Evolutionary conservation across 176 grass and related monocot genomes (phyloP).

Genomic region (Calamus simplicifolius): DNA sequence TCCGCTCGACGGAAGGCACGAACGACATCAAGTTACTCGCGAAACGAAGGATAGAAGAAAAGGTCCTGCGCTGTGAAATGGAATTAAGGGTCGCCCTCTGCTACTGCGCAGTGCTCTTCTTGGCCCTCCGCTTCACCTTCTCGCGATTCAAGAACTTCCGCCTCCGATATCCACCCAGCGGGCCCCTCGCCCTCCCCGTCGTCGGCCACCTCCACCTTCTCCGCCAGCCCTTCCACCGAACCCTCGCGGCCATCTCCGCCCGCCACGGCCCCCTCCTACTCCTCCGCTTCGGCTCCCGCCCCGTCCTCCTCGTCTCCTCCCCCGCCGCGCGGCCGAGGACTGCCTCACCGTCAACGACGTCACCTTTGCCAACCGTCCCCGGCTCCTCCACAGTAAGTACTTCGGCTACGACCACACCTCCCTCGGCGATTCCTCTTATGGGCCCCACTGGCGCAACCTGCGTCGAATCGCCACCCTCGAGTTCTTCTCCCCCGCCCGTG

Average conservation of each 20-base stretch:
- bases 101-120: too few relatives aligned
- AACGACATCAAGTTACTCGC: too few relatives aligned
- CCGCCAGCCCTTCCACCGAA: background rate
- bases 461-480: background rate
- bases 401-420: background rate
- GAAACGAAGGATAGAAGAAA: too few relatives aligned
- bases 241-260: background rate
- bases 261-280: background rate
- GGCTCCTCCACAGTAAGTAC: background rate
- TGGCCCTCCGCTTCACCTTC: too few relatives aligned
- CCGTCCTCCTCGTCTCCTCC: slow-evolving; percentile 3
- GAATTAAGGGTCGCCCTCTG: too few relatives aligned
- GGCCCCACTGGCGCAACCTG: background rate
- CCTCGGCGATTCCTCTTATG: background rate
- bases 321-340: background rate
- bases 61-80: too few relatives aligned
- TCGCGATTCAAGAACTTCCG: too few relatives aligned
- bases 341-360: slow-evolving; percentile 1
- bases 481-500: background rate
- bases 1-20: too few relatives aligned
- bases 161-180: too few relatives aligned
- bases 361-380: background rate
- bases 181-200: background rate
- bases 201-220: slow-evolving; percentile 6
- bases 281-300: slow-evolving; percentile 1